Evolutionary conservation across 73 alveolate genomes (phyloP), one percentile per base, ranked within the genome.

Genomic region (Paraurostyla sp.): DNA sequence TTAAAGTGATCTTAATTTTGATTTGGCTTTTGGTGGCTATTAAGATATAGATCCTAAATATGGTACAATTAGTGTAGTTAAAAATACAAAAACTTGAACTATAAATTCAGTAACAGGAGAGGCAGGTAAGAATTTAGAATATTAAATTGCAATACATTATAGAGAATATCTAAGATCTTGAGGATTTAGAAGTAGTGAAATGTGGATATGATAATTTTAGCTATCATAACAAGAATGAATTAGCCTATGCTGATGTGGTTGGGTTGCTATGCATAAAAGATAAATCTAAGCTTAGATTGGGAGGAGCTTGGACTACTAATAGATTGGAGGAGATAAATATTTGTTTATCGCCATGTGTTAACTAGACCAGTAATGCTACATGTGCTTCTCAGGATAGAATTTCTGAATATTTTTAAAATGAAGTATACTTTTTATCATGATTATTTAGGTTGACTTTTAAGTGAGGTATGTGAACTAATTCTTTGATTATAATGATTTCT

Each of bases 401-500:
- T 16, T 56, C 3, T 13, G 56, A 32, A 27, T 36, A 32, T 65
- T 38, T 65, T 7, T 18, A 1, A 65, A 65, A 58, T 65, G 41
- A 60, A 60, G 22, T 6, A 60, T 13, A 60, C 3, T 60, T 16
- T 30, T 60, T 6, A 30, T 27, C n/a, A n/a, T n/a, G n/a, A n/a
- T 45, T 16, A 3, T 60, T 6, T 35, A 35, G 82, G 58, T 65
- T 6, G 58, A 46, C 33, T 57, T 81, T 51, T 16, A 81, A 29
- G 23, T 81, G 7, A 20, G 80, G 4, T 58, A n/a, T 20, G 65
- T 57, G 49, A 81, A 81, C 40, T 18, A 68, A 13, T 58, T 11
- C 35, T 81, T 81, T 69, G 91, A 81, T 69, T 81, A 33, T 40
- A 9, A 30, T 42, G 58, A 81, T 69, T 81, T 57, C 11, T 65